Evolutionary conservation across 2,329 filamentous ascomycete species (phyloP).

Genomic region (Drechslera avenae): DNA sequence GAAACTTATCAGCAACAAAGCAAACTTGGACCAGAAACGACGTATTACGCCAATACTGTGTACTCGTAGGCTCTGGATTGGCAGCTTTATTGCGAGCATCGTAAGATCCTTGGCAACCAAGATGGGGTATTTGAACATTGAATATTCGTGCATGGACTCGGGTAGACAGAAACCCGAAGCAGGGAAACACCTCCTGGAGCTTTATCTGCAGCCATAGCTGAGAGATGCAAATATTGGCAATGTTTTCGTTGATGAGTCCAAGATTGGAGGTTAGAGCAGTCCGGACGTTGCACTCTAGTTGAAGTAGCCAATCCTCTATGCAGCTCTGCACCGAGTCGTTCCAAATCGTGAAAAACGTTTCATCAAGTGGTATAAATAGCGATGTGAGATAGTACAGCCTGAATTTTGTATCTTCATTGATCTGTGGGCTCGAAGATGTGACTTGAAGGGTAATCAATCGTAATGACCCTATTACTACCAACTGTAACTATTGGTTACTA

Average conservation of each 20-base stretch:
- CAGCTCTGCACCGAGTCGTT: slow-evolving; percentile 67
- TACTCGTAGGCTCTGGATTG: slow-evolving; percentile 28
- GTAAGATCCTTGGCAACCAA: slow-evolving; percentile 67
- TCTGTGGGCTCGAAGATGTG: slow-evolving; percentile 68
- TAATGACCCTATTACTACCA: too few species aligned
- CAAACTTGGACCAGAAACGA: not conserved
- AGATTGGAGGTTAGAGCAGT: slow-evolving; percentile 60
- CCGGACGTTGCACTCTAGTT: slow-evolving; percentile 66
- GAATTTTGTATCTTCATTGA: slow-evolving; percentile 61
- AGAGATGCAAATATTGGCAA: slow-evolving; percentile 62
- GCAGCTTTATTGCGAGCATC: slow-evolving; percentile 42
- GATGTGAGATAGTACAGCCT: slow-evolving; percentile 62
- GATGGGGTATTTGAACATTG: slow-evolving; percentile 68
- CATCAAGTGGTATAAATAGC: slow-evolving; percentile 70
- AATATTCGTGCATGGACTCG: slow-evolving; percentile 56
- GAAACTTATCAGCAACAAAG: slow-evolving; percentile 5
- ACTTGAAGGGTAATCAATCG: slow-evolving; percentile 73
- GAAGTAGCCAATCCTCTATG: slow-evolving; percentile 61
- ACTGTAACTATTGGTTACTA: too few species aligned
- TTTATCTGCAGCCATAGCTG: slow-evolving; percentile 70
- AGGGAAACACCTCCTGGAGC: slow-evolving; percentile 66
- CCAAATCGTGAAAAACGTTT: slow-evolving; percentile 68
- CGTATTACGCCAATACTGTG: slow-evolving; percentile 39
- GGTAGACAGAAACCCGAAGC: slow-evolving; percentile 58
- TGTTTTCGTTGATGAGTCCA: slow-evolving; percentile 58